Evolutionary conservation across 2,329 filamentous ascomycete species (phyloP).

Genomic region (Exophiala lecanii-corni): DNA sequence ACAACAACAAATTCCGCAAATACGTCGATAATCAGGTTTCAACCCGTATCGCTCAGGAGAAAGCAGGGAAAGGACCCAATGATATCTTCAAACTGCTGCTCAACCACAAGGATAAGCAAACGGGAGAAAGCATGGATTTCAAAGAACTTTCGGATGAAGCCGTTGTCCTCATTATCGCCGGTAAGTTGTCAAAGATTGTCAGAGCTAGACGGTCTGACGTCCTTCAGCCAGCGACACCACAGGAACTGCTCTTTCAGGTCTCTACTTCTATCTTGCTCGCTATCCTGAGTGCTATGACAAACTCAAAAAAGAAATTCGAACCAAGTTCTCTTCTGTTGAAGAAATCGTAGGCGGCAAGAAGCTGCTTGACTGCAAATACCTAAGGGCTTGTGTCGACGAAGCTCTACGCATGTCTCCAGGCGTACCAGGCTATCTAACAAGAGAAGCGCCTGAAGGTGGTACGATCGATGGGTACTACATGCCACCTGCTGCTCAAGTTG

Average conservation of each 20-base stretch:
- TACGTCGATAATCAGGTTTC: constrained; percentile 4
- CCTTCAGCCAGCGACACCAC: not conserved
- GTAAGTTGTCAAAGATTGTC: not conserved
- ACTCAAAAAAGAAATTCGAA: constrained; percentile 32
- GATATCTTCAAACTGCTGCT: constrained; percentile 8
- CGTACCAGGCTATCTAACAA: too few relatives aligned
- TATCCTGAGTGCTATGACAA: constrained; percentile 31
- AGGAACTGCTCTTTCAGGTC: constrained; percentile 33
- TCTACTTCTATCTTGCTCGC: constrained; percentile 37
- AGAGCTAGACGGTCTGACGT: not conserved
- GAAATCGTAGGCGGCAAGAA: constrained; percentile 34
- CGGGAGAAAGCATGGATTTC: constrained; percentile 2
- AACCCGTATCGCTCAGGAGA: constrained; percentile 1
- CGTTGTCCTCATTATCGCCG: constrained; percentile 6
- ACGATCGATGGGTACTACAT: too few relatives aligned
- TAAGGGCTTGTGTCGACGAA: constrained; percentile 40
- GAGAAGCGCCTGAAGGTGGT: too few relatives aligned
- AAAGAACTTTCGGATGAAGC: constrained; percentile 7
- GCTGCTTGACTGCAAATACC: constrained; percentile 25
- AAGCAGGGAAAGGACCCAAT: constrained; percentile 1
- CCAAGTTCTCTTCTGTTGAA: constrained; percentile 31
- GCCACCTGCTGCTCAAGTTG: too few relatives aligned
- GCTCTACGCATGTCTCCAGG: constrained; percentile 33
- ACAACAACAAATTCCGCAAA: not conserved
- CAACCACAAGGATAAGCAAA: constrained; percentile 3